These are phyloP conservation scores for Irpex sp. DNA, from an alignment of 1,284 basidiomycete species.

Conservation along the genomic window DNA sequence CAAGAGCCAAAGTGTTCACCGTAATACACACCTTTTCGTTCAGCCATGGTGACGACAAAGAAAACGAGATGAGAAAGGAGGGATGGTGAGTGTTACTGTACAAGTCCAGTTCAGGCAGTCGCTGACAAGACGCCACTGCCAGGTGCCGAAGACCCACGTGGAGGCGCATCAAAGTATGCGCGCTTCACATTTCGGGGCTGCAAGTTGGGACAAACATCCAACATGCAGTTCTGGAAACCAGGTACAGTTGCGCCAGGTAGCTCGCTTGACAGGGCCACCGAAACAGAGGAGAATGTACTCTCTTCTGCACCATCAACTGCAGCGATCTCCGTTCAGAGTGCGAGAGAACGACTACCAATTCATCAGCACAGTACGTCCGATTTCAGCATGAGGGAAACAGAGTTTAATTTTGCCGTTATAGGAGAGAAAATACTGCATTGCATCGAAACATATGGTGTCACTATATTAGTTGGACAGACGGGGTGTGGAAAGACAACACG, in stretches of 20 bases:
- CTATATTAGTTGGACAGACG: conserved; percentile 92
- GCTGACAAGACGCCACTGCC: too few relatives aligned
- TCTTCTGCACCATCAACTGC: conserved; percentile 59
- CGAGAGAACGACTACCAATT: conserved; percentile 83
- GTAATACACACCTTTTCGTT: conserved; percentile 68
- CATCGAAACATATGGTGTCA: conserved; percentile 79
- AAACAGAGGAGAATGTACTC: conserved; percentile 68
- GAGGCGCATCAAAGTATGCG: background rate
- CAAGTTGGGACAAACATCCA: conserved; percentile 3
- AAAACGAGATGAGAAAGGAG: background rate
- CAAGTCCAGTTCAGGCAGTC: background rate
- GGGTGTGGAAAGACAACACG: conserved; percentile 98
- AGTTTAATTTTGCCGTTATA: conserved; percentile 24
- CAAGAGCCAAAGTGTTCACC: background rate
- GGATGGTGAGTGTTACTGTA: conserved; percentile 1
- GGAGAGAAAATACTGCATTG: conserved; percentile 79
- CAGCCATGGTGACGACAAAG: conserved; percentile 61
- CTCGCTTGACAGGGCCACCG: conserved; percentile 79
- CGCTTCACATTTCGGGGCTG: conserved; percentile 20
- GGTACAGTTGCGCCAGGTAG: conserved; percentile 86
- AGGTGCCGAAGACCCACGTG: background rate
- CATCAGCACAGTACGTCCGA: conserved; percentile 72
- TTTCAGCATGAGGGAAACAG: background rate
- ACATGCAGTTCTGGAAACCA: conserved; percentile 76
- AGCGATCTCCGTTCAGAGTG: conserved; percentile 62